Percentiles rank a stretch among this genome's conserved stretches.
These are phyloP conservation scores for Mycena rebaudengoi DNA, from an alignment of 768 basidiomycete species.

Conservation along the genomic window DNA sequence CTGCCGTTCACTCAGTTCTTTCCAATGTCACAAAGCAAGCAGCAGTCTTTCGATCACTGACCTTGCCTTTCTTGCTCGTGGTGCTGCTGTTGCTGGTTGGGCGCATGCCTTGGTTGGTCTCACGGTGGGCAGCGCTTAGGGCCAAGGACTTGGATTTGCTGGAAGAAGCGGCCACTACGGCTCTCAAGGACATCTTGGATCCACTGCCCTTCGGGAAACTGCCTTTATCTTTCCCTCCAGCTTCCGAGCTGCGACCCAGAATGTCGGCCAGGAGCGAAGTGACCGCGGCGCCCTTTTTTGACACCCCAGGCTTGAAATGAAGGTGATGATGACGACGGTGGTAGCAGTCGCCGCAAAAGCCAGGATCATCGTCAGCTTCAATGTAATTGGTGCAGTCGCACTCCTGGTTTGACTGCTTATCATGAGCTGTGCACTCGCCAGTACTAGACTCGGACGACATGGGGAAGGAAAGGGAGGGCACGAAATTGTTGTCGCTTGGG, in stretches of 20 bases:
- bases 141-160: neutral
- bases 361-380: neutral
- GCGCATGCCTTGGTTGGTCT: neutral
- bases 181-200: too few species aligned
- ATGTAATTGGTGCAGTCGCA: neutral
- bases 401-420: neutral
- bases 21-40: too few species aligned
- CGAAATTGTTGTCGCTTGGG: neutral
- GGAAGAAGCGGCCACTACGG: neutral
- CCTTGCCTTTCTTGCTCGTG: neutral
- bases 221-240: neutral
- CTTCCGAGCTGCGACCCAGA: neutral
- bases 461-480: neutral
- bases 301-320: neutral
- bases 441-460: neutral
- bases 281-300: neutral
- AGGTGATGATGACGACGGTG: neutral
- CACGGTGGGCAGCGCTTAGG: neutral
- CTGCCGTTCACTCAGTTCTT: too few species aligned
- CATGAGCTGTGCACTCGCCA: neutral
- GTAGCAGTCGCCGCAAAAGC: neutral
- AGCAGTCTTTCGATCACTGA: neutral
- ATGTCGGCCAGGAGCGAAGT: neutral
- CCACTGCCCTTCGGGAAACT: neutral
- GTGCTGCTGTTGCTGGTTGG: neutral